Evolutionary conservation across 192 early-diverging fungal species (phyloP).

Genomic region (Linnemannia schmuckeri): DNA sequence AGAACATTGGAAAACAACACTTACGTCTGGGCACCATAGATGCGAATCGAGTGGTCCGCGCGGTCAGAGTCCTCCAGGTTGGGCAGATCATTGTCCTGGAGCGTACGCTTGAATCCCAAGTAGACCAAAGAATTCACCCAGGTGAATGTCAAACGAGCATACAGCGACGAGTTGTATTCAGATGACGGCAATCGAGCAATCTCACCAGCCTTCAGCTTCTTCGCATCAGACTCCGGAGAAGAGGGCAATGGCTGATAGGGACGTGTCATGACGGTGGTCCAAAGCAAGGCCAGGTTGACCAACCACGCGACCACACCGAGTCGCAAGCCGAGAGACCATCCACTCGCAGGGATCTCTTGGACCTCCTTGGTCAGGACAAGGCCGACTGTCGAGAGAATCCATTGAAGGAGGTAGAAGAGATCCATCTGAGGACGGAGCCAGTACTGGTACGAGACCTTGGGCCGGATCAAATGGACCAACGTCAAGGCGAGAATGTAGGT

Average conservation of each 20-base stretch:
- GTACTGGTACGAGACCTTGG: conserved; percentile 16
- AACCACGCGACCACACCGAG: conserved; percentile 11
- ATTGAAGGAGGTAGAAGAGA: conserved; percentile 26
- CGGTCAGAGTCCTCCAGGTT: conserved; percentile 63
- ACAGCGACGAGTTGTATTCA: conserved; percentile 45
- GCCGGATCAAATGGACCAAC: conserved; percentile 23
- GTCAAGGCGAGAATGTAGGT: conserved; percentile 25
- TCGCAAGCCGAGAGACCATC: conserved; percentile 24
- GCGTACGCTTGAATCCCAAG: conserved; percentile 65
- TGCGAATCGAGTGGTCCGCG: conserved; percentile 6
- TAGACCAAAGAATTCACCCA: conserved; percentile 57
- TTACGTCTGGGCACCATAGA: conserved; percentile 8
- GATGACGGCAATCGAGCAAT: conserved; percentile 23
- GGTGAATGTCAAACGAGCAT: conserved; percentile 35
- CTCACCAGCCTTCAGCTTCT: conserved; percentile 21
- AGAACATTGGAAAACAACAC: not conserved
- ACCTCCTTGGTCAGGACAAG: not conserved
- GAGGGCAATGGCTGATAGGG: conserved; percentile 2
- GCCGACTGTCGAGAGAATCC: conserved; percentile 10
- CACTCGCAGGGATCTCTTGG: not conserved
- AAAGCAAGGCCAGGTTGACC: conserved; percentile 12
- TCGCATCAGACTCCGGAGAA: not conserved
- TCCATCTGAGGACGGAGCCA: conserved; percentile 48
- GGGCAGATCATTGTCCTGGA: conserved; percentile 74
- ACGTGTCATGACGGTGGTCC: conserved; percentile 24